Conservation (phyloP, 2,329 filamentous ascomycete species). For the Bipolaris bicolor region DNA sequence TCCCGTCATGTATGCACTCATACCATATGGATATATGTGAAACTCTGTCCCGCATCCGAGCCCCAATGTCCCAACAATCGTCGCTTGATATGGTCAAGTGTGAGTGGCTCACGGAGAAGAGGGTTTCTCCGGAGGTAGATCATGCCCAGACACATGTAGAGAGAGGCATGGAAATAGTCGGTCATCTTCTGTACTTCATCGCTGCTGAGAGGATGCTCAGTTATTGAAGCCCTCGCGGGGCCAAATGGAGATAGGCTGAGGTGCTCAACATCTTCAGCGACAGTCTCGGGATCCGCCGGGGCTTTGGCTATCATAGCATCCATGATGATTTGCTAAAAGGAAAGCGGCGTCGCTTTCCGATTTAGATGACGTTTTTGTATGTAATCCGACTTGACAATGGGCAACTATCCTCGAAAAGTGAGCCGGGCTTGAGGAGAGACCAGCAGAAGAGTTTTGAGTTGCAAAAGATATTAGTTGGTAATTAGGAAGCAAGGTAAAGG, state of each 20-base stretch:
- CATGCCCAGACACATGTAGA: constrained; percentile 80
- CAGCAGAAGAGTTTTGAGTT: neutral
- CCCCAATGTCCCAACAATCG: constrained; percentile 80
- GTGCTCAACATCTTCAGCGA: constrained; percentile 36
- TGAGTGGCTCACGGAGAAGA: constrained; percentile 71
- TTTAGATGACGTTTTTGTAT: constrained; percentile 7
- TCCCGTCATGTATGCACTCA: neutral
- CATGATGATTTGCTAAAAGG: constrained; percentile 20
- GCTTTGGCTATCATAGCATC: constrained; percentile 32
- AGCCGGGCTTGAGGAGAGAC: neutral
- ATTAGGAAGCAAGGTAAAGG: neutral
- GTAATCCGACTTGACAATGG: constrained; percentile 4
- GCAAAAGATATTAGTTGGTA: neutral
- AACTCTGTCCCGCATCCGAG: constrained; percentile 79
- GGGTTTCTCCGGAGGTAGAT: constrained; percentile 78
- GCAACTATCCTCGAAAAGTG: neutral
- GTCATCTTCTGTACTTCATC: constrained; percentile 73
- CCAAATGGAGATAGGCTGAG: constrained; percentile 65
- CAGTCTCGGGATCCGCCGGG: constrained; percentile 33
- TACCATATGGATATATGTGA: constrained; percentile 78
- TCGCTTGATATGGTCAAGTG: constrained; percentile 73
- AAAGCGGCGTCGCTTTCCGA: constrained; percentile 9
- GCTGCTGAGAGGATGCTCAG: constrained; percentile 64
- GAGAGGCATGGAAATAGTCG: constrained; percentile 74
- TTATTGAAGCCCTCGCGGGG: constrained; percentile 67